These are phyloP conservation scores for Platismatia glauca DNA, from an alignment of 495 filamentous ascomycete species.

Conservation along the genomic window DNA sequence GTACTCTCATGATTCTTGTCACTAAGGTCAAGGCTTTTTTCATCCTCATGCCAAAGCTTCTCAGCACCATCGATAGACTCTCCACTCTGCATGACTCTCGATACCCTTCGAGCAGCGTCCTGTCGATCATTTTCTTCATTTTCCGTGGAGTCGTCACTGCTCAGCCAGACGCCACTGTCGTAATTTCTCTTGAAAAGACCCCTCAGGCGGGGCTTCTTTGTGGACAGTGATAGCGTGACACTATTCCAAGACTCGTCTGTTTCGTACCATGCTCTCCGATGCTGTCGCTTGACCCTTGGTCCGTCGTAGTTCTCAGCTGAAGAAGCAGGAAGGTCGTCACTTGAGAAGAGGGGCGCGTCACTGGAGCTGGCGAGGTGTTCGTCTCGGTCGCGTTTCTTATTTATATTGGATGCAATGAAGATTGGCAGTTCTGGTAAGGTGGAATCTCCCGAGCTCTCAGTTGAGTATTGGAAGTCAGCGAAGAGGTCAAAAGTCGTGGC, in stretches of 20 bases:
- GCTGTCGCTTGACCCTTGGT: conserved; percentile 47
- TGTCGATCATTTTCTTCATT: conserved; percentile 1
- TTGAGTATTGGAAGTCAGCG: background rate
- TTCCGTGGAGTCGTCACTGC: conserved; percentile 41
- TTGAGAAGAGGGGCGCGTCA: conserved; percentile 69
- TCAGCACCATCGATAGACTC: conserved; percentile 2
- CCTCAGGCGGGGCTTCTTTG: conserved; percentile 38
- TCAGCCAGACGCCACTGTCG: conserved; percentile 83
- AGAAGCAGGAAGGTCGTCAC: conserved; percentile 62
- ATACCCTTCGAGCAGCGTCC: background rate
- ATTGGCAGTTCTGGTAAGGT: background rate
- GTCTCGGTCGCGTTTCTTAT: conserved; percentile 6
- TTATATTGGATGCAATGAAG: background rate
- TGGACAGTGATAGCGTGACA: conserved; percentile 29
- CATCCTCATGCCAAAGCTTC: background rate
- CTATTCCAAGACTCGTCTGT: conserved; percentile 31
- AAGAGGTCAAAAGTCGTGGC: background rate
- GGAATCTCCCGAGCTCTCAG: background rate
- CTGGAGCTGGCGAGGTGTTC: conserved; percentile 41
- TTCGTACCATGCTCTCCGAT: conserved; percentile 63
- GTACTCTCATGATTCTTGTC: background rate
- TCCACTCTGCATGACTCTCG: background rate
- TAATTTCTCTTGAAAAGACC: conserved; percentile 52
- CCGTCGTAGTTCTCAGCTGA: conserved; percentile 59
- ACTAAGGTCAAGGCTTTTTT: background rate